Evolutionary conservation across 2,329 filamentous ascomycete species (phyloP).

Genomic region (Pseudomassariella vexata): DNA sequence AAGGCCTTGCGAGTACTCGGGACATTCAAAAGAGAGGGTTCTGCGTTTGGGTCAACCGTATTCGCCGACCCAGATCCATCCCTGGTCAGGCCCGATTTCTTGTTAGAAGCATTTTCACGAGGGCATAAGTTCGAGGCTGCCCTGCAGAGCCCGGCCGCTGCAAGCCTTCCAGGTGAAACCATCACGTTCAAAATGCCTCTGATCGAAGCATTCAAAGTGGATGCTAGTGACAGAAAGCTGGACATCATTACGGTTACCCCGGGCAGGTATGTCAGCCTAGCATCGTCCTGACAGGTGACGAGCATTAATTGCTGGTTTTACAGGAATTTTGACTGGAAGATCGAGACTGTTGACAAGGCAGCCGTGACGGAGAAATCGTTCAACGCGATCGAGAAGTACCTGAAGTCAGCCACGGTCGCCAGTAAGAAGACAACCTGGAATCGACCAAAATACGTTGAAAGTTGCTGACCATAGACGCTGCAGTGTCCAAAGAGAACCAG

Average conservation of each 20-base stretch:
- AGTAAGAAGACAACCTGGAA: too few relatives aligned
- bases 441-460: too few relatives aligned
- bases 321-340: conserved; percentile 31
- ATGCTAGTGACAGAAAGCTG: conserved; percentile 1
- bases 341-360: conserved; percentile 22
- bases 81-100: conserved; percentile 4
- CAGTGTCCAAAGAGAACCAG: conserved; percentile 6
- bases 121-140: conserved; percentile 3
- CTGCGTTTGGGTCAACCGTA: too few relatives aligned
- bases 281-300: not conserved
- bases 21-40: conserved; percentile 2
- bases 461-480: too few relatives aligned
- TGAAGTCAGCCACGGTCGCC: conserved; percentile 17
- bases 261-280: conserved; percentile 4
- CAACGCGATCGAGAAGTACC: conserved; percentile 14
- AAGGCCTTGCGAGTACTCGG: conserved; percentile 3
- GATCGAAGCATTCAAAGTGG: conserved; percentile 2
- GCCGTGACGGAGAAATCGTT: conserved; percentile 15
- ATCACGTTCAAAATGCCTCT: not conserved
- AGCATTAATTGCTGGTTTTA: not conserved
- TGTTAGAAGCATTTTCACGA: conserved; percentile 4
- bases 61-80: too few relatives aligned
- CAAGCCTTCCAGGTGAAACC: not conserved
- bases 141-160: not conserved
- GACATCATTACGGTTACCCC: conserved; percentile 3